Evolutionary conservation across 495 filamentous ascomycete species (phyloP).

Genomic region (Bathelium albidoporum): DNA sequence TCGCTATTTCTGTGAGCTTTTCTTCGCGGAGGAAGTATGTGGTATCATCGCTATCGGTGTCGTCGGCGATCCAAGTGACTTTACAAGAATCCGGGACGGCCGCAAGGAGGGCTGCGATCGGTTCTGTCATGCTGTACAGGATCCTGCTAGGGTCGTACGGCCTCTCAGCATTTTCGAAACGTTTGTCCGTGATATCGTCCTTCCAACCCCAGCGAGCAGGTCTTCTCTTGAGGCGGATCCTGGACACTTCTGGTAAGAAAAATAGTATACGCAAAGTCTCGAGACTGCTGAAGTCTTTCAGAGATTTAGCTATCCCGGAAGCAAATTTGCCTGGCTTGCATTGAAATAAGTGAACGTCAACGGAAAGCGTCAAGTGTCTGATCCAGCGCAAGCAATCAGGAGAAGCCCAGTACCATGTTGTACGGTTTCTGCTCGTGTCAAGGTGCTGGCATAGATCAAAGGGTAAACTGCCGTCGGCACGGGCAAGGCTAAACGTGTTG

Average conservation of each 20-base stretch:
- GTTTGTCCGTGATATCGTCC: background rate
- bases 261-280: background rate
- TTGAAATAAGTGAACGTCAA: background rate
- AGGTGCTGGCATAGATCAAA: background rate
- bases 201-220: background rate
- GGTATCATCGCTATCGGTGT: background rate
- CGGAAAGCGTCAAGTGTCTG: background rate
- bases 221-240: background rate
- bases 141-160: background rate
- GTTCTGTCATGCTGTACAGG: background rate
- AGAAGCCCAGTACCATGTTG: background rate
- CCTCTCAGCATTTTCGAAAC: background rate
- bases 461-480: background rate
- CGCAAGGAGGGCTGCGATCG: background rate
- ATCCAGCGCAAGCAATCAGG: background rate
- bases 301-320: background rate
- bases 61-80: background rate
- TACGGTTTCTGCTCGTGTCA: background rate
- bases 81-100: background rate
- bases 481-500: background rate
- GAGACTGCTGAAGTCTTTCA: background rate
- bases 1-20: background rate
- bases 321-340: background rate
- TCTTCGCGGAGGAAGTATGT: background rate
- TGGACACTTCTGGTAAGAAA: background rate